phyloP scores from a whole-genome alignment of 352 stramenopile genomes.

The Pythium chondricola region DNA sequence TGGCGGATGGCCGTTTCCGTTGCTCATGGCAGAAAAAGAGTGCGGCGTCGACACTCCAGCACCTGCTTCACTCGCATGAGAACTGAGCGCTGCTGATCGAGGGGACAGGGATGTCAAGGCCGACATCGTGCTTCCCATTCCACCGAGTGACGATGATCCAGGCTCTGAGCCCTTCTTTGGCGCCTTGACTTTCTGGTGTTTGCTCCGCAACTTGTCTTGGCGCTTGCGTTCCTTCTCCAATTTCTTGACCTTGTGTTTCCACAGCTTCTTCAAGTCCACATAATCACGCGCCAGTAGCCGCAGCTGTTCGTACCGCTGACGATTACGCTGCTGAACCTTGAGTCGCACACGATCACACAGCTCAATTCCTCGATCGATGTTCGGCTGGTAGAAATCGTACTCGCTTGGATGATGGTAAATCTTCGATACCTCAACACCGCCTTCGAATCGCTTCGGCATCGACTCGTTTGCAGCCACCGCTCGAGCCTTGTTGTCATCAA shows the following conservation, averaged over 20 bases:
- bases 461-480: conserved; percentile 39
- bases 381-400: conserved; percentile 69
- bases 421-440: conserved; percentile 39
- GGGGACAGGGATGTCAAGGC: too few species aligned
- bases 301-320: conserved; percentile 53
- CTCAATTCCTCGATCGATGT: conserved; percentile 43
- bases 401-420: conserved; percentile 70
- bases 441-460: conserved; percentile 46
- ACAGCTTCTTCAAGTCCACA: conserved; percentile 71
- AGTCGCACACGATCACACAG: conserved; percentile 49
- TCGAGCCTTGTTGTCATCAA: conserved; percentile 58
- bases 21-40: not conserved
- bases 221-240: conserved; percentile 85
- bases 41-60: not conserved
- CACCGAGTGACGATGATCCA: too few species aligned
- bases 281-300: conserved; percentile 74
- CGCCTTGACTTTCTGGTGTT: conserved; percentile 49
- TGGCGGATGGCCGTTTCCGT: not conserved
- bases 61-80: too few species aligned
- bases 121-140: too few species aligned
- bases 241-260: conserved; percentile 81
- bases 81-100: too few species aligned
- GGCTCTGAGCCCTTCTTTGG: conserved; percentile 35
- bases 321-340: conserved; percentile 63
- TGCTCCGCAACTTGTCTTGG: conserved; percentile 71